Evolutionary conservation across 371 early-diverging fungal species (phyloP).

Genomic region (Mucor piriformis): DNA sequence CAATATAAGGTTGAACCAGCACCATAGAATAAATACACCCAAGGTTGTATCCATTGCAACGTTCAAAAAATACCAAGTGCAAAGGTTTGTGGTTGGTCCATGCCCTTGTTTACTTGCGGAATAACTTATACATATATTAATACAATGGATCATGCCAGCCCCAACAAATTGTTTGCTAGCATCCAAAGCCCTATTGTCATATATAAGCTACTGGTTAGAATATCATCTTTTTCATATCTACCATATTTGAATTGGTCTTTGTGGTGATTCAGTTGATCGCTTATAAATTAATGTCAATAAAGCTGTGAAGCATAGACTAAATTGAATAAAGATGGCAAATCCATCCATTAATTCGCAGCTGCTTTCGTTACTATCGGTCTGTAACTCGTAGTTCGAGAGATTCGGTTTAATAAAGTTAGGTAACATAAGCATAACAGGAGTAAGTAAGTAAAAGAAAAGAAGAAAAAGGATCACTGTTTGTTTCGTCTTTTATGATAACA

Average conservation of each 20-base stretch:
- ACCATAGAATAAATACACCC: constrained; percentile 63
- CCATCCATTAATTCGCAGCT: constrained; percentile 59
- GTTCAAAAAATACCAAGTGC: constrained; percentile 67
- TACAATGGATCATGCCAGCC: constrained; percentile 58
- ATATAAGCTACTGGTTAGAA: not conserved
- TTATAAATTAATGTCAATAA: constrained; percentile 61
- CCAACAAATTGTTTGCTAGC: constrained; percentile 68
- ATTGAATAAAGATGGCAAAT: constrained; percentile 65
- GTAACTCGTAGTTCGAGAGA: not conserved
- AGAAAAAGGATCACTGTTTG: not conserved
- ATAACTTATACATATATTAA: constrained; percentile 60
- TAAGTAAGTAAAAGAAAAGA: not conserved
- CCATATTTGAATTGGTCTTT: constrained; percentile 64
- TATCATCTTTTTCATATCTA: constrained; percentile 2
- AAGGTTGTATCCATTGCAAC: constrained; percentile 64
- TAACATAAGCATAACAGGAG: not conserved
- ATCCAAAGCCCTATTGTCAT: constrained; percentile 55
- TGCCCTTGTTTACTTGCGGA: constrained; percentile 41
- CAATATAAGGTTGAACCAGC: constrained; percentile 33
- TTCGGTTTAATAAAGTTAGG: not conserved
- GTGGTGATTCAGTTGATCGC: constrained; percentile 60
- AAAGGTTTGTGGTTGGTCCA: constrained; percentile 51
- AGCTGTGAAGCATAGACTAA: constrained; percentile 55
- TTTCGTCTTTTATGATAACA: not conserved
- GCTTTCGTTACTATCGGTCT: constrained; percentile 4